A percentile compares a stretch with the other conserved stretches of the same genome.
Evolutionary conservation across 495 filamentous ascomycete species (phyloP).

Genomic region (Trichoderma gamsii): DNA sequence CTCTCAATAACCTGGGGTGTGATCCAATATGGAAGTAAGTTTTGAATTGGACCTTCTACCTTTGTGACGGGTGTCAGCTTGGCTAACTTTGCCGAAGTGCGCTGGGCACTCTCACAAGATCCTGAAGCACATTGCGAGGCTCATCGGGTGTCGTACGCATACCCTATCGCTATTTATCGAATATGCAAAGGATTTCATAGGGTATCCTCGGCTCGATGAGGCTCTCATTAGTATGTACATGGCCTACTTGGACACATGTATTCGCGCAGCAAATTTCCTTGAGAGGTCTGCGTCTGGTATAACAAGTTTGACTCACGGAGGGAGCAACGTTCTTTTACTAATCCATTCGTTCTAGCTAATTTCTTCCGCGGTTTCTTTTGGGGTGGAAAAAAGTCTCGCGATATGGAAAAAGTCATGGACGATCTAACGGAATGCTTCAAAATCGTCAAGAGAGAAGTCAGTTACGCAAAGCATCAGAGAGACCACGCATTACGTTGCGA

Average conservation of each 20-base stretch:
- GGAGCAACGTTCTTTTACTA: neutral
- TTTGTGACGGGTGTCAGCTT: neutral
- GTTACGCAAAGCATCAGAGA: too few relatives aligned
- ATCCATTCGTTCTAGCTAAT: neutral
- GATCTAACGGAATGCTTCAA: too few relatives aligned
- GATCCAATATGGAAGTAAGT: neutral
- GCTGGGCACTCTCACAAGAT: neutral
- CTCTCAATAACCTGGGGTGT: neutral
- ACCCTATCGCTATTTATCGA: neutral
- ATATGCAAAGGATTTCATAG: neutral
- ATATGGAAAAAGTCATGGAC: too few relatives aligned
- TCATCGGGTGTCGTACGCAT: neutral
- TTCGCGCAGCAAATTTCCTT: neutral
- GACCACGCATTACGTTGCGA: too few relatives aligned
- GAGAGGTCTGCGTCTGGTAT: neutral
- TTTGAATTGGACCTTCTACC: neutral
- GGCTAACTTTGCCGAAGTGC: neutral
- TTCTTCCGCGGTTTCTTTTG: too few relatives aligned
- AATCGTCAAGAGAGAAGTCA: too few relatives aligned
- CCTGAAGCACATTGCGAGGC: neutral
- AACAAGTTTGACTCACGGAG: neutral
- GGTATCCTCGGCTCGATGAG: neutral
- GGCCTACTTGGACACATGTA: neutral
- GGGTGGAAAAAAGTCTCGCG: too few relatives aligned
- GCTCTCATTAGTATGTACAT: neutral